Evolutionary conservation across 2,329 filamentous ascomycete genomes (phyloP), one percentile per base, ranked within the genome.

Genomic region (Gnomoniopsis smithogilvyi): DNA sequence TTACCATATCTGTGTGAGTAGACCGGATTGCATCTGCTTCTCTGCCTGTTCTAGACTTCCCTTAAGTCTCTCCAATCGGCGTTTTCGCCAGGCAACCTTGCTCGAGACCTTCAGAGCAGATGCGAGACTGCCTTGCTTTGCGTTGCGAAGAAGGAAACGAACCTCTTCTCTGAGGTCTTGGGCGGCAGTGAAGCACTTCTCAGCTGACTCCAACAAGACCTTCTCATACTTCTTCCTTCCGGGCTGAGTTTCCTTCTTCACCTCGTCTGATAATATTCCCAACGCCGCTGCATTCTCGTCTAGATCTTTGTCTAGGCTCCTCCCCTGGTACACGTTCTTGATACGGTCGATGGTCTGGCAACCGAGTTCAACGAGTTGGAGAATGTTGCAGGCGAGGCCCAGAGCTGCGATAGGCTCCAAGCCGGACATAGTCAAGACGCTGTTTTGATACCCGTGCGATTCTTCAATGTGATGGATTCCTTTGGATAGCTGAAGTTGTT

Each of bases 1-100:
- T n/a, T 2, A 51, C 54, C 54, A 57, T 51, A 57, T 51, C 10
- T 34, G 21, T 1, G 54, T 26, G 3, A 57, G 38, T 17, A 57
- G 36, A 2, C 38, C 41, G n/a, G 24, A 46, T 30, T 19, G 30
- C 54, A 57, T 51, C 12, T 51, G 17, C 1, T 46, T 57, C 8
- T 51, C 54, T 2, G 47, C 33, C 3, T 11, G 21, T 3, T 51
- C 47, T 11, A 57, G 21, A 14, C 2, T 19, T 33, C 24, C 15
- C 17, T 46, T 51, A 17, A 51, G 36, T 38, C 54, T 46, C 7
- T 57, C 47, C 38, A 57, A 8, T 6, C 54, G 54, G 11, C 54
- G 46, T 21, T 19, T 51, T 3, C 54, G 54, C 54, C 47, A 57
- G 1, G 36, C 34, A 3, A 49, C 50, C 22, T 51, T 57, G 34